A percentile compares a stretch with the other conserved stretches of the same genome.
These are phyloP conservation scores for Mycena chlorophos DNA, from an alignment of 768 basidiomycete species.

Conservation along the genomic window DNA sequence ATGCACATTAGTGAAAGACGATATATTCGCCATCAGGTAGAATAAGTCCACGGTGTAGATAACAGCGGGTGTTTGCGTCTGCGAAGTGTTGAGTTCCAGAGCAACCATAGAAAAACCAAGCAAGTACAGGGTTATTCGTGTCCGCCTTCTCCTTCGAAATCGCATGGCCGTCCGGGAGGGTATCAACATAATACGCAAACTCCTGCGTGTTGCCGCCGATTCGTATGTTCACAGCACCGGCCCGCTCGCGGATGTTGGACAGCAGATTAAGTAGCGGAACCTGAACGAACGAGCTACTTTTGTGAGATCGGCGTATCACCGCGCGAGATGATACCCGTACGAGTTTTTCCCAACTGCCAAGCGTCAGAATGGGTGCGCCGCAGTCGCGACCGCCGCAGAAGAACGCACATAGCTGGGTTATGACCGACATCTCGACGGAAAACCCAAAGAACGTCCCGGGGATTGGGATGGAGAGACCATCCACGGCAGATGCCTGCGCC, in stretches of 20 bases:
- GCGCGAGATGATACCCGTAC: conserved; percentile 5
- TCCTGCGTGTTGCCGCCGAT: conserved; percentile 68
- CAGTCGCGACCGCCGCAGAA: background rate
- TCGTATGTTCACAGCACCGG: conserved; percentile 49
- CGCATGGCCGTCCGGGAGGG: conserved; percentile 33
- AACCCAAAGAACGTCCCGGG: conserved; percentile 48
- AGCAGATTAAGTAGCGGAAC: conserved; percentile 24
- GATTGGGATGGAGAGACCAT: conserved; percentile 30
- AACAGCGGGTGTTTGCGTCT: conserved; percentile 56
- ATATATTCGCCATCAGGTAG: conserved; percentile 51
- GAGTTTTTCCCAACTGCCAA: conserved; percentile 22
- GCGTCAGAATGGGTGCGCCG: background rate
- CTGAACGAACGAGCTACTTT: conserved; percentile 9
- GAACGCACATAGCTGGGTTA: conserved; percentile 38
- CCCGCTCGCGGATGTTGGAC: conserved; percentile 47
- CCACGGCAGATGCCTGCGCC: conserved; percentile 11
- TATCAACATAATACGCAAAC: conserved; percentile 37
- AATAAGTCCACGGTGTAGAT: conserved; percentile 55
- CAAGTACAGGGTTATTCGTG: conserved; percentile 32
- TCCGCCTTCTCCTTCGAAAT: conserved; percentile 42
- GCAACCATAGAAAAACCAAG: background rate
- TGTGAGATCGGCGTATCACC: no score
- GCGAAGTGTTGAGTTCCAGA: background rate
- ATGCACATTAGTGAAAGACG: conserved; percentile 42
- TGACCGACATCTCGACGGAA: conserved; percentile 45